phyloP scores from a whole-genome alignment of 2,329 filamentous ascomycete species.

The Immersiporthe knoxdaviesiana region DNA sequence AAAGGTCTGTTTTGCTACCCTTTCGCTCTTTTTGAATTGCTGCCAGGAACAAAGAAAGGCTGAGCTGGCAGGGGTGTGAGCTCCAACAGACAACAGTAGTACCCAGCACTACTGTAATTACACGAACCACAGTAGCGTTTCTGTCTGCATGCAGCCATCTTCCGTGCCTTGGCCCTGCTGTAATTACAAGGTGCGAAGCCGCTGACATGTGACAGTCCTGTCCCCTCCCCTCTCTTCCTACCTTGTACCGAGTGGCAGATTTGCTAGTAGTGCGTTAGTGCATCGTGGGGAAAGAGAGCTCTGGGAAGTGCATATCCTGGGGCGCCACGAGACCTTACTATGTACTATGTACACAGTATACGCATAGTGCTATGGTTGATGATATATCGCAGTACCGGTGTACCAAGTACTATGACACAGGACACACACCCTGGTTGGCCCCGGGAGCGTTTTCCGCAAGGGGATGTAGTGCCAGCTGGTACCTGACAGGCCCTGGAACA shows the following conservation, averaged over 20 bases:
- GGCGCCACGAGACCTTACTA: no score
- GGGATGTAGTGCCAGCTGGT: neutral
- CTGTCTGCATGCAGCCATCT: neutral
- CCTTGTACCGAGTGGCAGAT: neutral
- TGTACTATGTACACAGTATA: neutral
- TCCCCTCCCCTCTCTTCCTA: neutral
- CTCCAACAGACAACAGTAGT: neutral
- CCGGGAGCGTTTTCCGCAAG: neutral
- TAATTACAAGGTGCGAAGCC: neutral
- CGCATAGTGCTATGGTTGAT: neutral
- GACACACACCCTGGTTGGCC: neutral
- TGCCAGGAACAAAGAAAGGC: no score
- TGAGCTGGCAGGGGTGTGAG: no score
- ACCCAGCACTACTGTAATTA: no score
- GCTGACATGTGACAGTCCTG: conserved; percentile 12
- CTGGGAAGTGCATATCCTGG: neutral
- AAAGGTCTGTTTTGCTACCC: neutral
- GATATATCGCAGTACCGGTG: neutral
- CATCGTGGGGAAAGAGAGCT: neutral
- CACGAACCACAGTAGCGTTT: no score
- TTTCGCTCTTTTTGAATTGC: neutral
- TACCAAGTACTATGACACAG: no score
- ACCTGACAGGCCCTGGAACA: neutral
- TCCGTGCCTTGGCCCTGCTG: neutral
- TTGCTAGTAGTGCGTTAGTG: no score